Percentiles rank a stretch among this genome's conserved stretches.
Evolutionary conservation across 164 flowering plant species (phyloP).

Genomic region (Dillenia suffruticosa): DNA sequence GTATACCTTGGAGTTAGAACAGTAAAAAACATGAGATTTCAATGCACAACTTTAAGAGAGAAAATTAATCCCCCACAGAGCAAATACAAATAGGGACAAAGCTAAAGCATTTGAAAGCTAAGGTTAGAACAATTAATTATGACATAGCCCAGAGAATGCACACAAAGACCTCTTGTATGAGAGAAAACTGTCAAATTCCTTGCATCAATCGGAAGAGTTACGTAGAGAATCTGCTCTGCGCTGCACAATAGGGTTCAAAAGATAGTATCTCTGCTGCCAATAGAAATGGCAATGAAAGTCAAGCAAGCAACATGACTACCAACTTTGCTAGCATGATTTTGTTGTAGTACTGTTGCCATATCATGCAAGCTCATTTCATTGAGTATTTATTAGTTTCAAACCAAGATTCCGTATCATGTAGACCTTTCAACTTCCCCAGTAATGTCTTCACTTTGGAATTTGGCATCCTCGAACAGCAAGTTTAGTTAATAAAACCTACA

Average conservation of each 20-base stretch:
- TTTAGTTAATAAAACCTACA: too few species aligned
- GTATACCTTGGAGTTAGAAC: too few species aligned
- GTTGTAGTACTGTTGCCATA: slow-evolving; percentile 78
- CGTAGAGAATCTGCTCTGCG: slow-evolving; percentile 93
- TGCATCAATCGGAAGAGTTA: slow-evolving; percentile 98
- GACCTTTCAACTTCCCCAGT: slow-evolving; percentile 35
- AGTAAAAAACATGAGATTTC: too few species aligned
- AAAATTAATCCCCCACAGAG: too few species aligned
- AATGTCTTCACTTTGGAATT: slow-evolving; percentile 21
- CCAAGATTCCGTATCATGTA: slow-evolving; percentile 25
- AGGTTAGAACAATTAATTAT: slow-evolving; percentile 37
- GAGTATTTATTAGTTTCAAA: slow-evolving; percentile 32
- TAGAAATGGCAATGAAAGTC: too few species aligned
- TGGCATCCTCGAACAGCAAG: slow-evolving; percentile 26
- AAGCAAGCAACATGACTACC: slow-evolving; percentile 36
- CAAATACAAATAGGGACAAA: too few species aligned
- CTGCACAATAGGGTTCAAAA: background rate
- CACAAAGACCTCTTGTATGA: slow-evolving; percentile 97
- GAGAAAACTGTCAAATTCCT: slow-evolving; percentile 95
- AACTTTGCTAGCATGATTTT: slow-evolving; percentile 93
- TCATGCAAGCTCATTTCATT: slow-evolving; percentile 49
- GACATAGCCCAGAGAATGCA: slow-evolving; percentile 93
- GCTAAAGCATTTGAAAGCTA: background rate
- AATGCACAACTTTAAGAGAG: too few species aligned
- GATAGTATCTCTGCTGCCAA: background rate